These are phyloP conservation scores for Globisporangium paddicum DNA, from an alignment of 352 stramenopile genomes.

Conservation along the genomic window DNA sequence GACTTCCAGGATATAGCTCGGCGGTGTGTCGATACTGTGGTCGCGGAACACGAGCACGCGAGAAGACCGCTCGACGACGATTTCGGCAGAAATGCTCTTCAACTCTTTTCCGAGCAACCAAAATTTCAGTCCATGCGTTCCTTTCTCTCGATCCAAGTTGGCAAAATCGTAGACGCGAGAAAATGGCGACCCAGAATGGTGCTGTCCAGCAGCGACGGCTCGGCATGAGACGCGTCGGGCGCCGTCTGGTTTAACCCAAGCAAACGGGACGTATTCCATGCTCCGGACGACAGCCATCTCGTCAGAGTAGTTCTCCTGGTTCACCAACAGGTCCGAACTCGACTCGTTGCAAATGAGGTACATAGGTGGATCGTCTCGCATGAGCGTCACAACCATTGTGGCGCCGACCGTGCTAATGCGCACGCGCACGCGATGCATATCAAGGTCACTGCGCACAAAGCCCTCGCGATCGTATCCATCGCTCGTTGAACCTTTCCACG, in stretches of 20 bases:
- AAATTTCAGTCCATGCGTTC: conserved; percentile 65
- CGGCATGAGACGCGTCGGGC: conserved; percentile 72
- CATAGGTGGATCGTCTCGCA: conserved; percentile 76
- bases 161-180: conserved; percentile 84
- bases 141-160: conserved; percentile 73
- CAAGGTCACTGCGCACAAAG: conserved; percentile 32
- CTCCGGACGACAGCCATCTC: conserved; percentile 59
- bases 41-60: conserved; percentile 79
- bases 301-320: conserved; percentile 60
- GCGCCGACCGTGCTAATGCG: conserved; percentile 73
- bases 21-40: conserved; percentile 40
- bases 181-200: conserved; percentile 46
- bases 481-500: conserved; percentile 41
- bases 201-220: conserved; percentile 40
- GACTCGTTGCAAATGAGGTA: conserved; percentile 86
- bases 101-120: conserved; percentile 68
- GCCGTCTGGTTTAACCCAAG: conserved; percentile 72
- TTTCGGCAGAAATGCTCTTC: conserved; percentile 63
- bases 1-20: conserved; percentile 77
- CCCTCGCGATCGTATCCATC: conserved; percentile 32
- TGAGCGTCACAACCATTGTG: conserved; percentile 77
- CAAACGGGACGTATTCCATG: conserved; percentile 75
- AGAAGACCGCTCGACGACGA: conserved; percentile 74
- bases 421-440: conserved; percentile 70
- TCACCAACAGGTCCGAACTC: conserved; percentile 65